Conservation (phyloP, 73 alveolate species). For the Paramecium sexaurelia region DNA sequence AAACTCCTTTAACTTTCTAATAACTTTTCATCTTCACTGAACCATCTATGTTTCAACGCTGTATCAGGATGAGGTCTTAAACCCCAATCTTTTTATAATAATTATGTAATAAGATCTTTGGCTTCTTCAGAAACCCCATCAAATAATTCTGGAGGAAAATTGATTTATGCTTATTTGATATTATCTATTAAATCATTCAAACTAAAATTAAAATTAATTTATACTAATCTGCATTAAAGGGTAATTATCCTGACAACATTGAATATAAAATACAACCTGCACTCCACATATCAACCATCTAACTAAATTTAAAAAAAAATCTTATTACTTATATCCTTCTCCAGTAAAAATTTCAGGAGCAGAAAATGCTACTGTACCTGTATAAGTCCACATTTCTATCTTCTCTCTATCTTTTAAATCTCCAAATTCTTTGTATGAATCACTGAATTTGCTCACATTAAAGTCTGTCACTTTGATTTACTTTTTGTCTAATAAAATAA, state of each 20-base stretch:
- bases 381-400: constrained; percentile 64
- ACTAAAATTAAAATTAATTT: background rate
- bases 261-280: constrained; percentile 62
- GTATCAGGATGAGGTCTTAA: constrained; percentile 16
- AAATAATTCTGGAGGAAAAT: background rate
- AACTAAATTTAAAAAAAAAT: background rate
- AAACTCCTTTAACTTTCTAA: background rate
- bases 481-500: constrained; percentile 30
- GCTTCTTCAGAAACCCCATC: constrained; percentile 49
- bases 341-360: constrained; percentile 68
- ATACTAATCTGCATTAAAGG: constrained; percentile 65
- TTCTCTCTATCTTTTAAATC: constrained; percentile 41
- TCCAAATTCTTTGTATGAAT: constrained; percentile 51
- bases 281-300: constrained; percentile 70
- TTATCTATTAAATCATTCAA: constrained; percentile 24
- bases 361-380: constrained; percentile 67
- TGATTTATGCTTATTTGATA: background rate
- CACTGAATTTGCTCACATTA: constrained; percentile 66
- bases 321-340: constrained; percentile 39
- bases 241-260: constrained; percentile 65
- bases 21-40: background rate
- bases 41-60: constrained; percentile 23
- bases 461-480: constrained; percentile 61
- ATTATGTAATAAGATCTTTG: background rate
- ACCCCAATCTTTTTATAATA: constrained; percentile 34